Percentiles rank a stretch among this genome's conserved stretches.
phyloP scores from a whole-genome alignment of 331 rosid genomes.

The Arachis monticola region DNA sequence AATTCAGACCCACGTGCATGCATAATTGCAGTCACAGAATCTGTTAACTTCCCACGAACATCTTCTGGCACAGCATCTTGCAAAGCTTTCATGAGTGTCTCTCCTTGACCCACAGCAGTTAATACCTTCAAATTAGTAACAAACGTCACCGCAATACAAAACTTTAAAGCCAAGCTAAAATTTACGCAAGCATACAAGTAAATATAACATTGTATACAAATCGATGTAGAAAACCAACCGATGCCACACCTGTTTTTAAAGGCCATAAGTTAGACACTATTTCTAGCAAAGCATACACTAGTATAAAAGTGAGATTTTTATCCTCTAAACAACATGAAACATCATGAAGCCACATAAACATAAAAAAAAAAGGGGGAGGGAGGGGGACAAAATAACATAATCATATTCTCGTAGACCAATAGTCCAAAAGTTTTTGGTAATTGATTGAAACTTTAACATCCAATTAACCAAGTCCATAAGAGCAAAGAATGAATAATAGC shows the following conservation, averaged over 20 bases:
- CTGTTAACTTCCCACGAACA: conserved; percentile 82
- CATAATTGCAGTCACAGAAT: conserved; percentile 72
- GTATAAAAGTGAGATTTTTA: not conserved
- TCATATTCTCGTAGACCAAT: not conserved
- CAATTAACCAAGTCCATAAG: not conserved
- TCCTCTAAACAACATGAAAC: conserved; percentile 21
- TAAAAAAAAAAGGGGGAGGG: not conserved
- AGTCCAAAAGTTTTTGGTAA: not conserved
- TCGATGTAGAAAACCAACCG: conserved; percentile 11
- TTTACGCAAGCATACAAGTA: conserved; percentile 18
- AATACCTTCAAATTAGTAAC: conserved; percentile 61
- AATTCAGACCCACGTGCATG: conserved; percentile 60
- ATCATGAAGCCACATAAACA: not conserved
- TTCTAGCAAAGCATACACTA: not conserved
- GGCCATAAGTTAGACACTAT: conserved; percentile 16
- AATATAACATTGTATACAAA: conserved; percentile 12
- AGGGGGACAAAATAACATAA: not conserved
- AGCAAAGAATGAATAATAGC: not conserved
- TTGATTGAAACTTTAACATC: conserved; percentile 7
- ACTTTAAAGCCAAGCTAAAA: conserved; percentile 22
- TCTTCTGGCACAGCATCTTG: conserved; percentile 95
- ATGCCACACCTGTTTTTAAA: not conserved
- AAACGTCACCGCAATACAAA: conserved; percentile 30
- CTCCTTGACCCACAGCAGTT: conserved; percentile 85
- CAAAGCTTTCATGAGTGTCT: conserved; percentile 80